Base-by-base conservation (phyloP, 768 basidiomycete genomes). In the Mycena albidolilacea region DNA sequence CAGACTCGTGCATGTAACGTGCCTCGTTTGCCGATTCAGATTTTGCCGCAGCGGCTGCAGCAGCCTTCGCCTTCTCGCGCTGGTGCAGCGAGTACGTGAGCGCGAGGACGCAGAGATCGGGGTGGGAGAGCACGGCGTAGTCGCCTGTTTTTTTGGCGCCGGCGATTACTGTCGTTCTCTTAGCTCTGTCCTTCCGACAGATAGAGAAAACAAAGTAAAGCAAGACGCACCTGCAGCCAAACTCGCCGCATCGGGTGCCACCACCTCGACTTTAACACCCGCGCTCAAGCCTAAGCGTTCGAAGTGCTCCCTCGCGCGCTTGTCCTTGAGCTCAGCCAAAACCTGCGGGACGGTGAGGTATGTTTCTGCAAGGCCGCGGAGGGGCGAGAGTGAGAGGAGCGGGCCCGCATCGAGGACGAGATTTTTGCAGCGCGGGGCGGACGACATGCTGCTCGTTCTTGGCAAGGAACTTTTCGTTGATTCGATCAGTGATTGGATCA, bases 61-160 rank as follows among this genome's bases (percentile, higher is more conserved):
- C 23, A 30, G 30, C 30, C 30, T 30, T 30, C 30, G 30, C 30
- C 62, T 76, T 79, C 76, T 67, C 79, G 67, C 55, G 78, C 88
- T 79, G 85, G 76, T 95, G 90, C 67, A 97, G 83, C 30, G 91
- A 88, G 79, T 94, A 92, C 7, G 97, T 96, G 76, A 99, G 85
- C 1, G 98, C 97, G 62, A 99, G 83, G 46, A 99, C 91, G 77
- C 93, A 92, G 52, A 99, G 81, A 91, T 99, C 98, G 15, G 97
- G 88, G 81, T 93, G 90, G 15, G 96, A 98, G 48, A 99, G 87
- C 59, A 96, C 97, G 54, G 95, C 86, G 80, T 96, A 97, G 82
- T 99, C 98, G 80, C 98, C 98, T 0, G 97, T 97, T 86, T 95
- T 95, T 86, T 96, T 97, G 5, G 98, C 95, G 82, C 91, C 92